A percentile compares a stretch with the other conserved stretches of the same genome.
These are phyloP conservation scores for Clonostachys sp. DNA, from an alignment of 2,329 filamentous ascomycete species.

Conservation along the genomic window DNA sequence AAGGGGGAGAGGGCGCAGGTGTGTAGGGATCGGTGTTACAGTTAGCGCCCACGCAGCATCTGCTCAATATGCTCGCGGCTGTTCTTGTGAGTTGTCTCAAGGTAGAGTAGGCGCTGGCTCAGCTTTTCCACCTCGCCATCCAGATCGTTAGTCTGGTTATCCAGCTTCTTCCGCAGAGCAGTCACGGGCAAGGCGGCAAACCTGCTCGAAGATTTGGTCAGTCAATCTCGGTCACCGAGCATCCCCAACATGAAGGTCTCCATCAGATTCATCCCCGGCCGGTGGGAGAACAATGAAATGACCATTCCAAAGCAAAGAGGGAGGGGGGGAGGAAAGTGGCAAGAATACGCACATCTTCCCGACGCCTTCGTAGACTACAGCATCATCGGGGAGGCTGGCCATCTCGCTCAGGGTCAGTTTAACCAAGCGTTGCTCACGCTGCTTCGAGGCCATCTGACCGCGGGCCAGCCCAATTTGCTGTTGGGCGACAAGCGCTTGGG, in stretches of 20 bases:
- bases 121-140: slow-evolving; percentile 76
- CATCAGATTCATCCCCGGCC: too few relatives aligned
- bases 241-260: too few relatives aligned
- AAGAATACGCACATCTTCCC: slow-evolving; percentile 81
- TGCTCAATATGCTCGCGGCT: slow-evolving; percentile 87
- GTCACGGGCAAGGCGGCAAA: slow-evolving; percentile 76
- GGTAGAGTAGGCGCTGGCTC: slow-evolving; percentile 84
- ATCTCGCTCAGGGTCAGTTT: slow-evolving; percentile 85
- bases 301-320: background rate
- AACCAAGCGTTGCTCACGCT: slow-evolving; percentile 82
- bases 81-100: slow-evolving; percentile 94
- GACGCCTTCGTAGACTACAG: slow-evolving; percentile 87
- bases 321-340: background rate
- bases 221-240: too few relatives aligned
- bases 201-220: slow-evolving; percentile 43
- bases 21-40: background rate
- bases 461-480: slow-evolving; percentile 88
- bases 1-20: background rate
- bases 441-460: slow-evolving; percentile 78
- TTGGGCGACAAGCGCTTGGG: slow-evolving; percentile 80
- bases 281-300: too few relatives aligned
- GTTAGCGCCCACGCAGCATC: slow-evolving; percentile 60
- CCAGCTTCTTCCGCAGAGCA: slow-evolving; percentile 71
- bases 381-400: slow-evolving; percentile 67
- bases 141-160: slow-evolving; percentile 67